phyloP scores from a whole-genome alignment of 1,284 basidiomycete genomes.

The Apiotrichum akiyoshidainum region DNA sequence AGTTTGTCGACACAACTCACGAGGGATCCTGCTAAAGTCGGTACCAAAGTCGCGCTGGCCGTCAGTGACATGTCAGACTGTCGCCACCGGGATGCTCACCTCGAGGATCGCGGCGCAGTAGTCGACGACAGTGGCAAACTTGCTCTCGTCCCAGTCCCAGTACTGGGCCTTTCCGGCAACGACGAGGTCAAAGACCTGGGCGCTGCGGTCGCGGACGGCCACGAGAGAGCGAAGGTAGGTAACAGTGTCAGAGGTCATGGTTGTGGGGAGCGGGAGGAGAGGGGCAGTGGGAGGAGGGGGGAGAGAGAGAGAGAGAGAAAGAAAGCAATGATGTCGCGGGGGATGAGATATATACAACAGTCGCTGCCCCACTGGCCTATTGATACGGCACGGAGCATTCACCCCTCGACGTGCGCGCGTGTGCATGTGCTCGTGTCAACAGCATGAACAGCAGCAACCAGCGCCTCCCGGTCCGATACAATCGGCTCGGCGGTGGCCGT shows the following conservation, averaged over 20 bases:
- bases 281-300: background rate
- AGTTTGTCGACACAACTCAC: slow-evolving; percentile 22
- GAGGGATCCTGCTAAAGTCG: slow-evolving; percentile 57
- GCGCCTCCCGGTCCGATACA: too few species aligned
- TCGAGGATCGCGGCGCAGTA: slow-evolving; percentile 80
- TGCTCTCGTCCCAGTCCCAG: slow-evolving; percentile 77
- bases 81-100: slow-evolving; percentile 53
- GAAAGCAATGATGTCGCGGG: background rate
- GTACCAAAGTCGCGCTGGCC: slow-evolving; percentile 74
- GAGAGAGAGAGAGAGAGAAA: background rate
- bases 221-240: slow-evolving; percentile 78
- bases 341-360: too few species aligned
- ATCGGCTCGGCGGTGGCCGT: too few species aligned
- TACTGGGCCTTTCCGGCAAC: slow-evolving; percentile 70
- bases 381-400: too few species aligned
- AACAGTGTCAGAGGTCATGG: background rate
- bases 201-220: slow-evolving; percentile 80
- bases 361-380: too few species aligned
- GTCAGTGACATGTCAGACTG: background rate
- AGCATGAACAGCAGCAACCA: too few species aligned
- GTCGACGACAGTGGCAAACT: slow-evolving; percentile 67
- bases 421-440: too few species aligned
- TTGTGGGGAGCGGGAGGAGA: background rate
- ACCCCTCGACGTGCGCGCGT: too few species aligned
- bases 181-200: slow-evolving; percentile 72